phyloP scores from a whole-genome alignment of 2,329 filamentous ascomycete species.

The Monosporascus sp. region DNA sequence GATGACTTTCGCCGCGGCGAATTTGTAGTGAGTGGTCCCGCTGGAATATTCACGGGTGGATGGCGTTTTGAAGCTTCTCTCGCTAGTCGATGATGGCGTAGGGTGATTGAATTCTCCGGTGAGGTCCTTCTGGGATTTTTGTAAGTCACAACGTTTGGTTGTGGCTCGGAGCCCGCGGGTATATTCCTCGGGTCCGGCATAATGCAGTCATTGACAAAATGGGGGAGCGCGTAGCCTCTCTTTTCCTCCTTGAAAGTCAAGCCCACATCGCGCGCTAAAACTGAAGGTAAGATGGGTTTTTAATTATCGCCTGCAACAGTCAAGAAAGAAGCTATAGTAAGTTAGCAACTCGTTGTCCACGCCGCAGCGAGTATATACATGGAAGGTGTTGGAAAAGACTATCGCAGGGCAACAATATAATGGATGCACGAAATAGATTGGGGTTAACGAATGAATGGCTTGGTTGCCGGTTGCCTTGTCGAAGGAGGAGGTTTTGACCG shows the following conservation, averaged over 20 bases:
- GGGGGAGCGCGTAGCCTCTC: slow-evolving; percentile 10
- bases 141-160: slow-evolving; percentile 17
- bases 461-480: not conserved
- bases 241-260: not conserved
- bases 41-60: slow-evolving; percentile 8
- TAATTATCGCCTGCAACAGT: not conserved
- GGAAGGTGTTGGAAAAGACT: not conserved
- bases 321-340: not conserved
- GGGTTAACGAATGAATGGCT: not conserved
- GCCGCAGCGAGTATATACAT: not conserved
- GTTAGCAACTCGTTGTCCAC: not conserved
- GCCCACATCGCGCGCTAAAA: not conserved
- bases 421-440: not conserved
- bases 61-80: slow-evolving; percentile 33
- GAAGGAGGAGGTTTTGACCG: not conserved
- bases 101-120: slow-evolving; percentile 42
- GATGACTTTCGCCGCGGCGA: slow-evolving; percentile 38
- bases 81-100: slow-evolving; percentile 41
- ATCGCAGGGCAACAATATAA: not conserved
- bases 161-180: slow-evolving; percentile 15
- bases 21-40: slow-evolving; percentile 8
- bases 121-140: slow-evolving; percentile 34
- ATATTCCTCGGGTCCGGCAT: slow-evolving; percentile 22
- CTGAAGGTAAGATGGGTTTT: not conserved
- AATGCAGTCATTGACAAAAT: slow-evolving; percentile 11